Evolutionary conservation across 805 yeast genomes (phyloP), one percentile per base, ranked within the genome.

Genomic region (Yamadazyma scolyti): DNA sequence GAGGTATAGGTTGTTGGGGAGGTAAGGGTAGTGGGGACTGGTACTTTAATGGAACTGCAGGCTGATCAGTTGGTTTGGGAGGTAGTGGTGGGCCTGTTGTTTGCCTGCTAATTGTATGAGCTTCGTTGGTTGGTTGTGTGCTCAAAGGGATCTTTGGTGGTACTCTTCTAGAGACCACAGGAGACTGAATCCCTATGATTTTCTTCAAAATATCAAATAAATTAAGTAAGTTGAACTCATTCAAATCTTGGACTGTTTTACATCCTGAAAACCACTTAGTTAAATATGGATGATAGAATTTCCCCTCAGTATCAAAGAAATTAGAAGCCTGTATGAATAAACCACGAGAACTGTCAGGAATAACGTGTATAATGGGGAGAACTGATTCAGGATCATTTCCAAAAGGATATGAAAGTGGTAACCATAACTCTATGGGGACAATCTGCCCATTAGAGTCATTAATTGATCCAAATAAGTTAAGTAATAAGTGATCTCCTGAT

Each of bases 331-430:
- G 64, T 11, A 81, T 51, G 25, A 30, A 42, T 20, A 65, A 50
- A 57, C 65, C 64, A 9, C 49, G 51, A 15, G 56, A 48, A 20
- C 59, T 61, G n/a, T 77, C 68, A 2, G 81, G 77, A 13, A 71
- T 65, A 8, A 88, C 73, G 47, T 66, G 82, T 1, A 77, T 70
- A n/a, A 76, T 44, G 0, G 97, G 97, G 1, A 80, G 68, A 3
- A 58, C 63, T 10, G 4, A 3, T 8, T 25, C 14, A 6, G 21
- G 22, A 4, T 27, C 20, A 17, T 36, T 33, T 3, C 44, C 41
- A n/a, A 47, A 43, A 0, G 96, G 96, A 43, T 83, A 88, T 15
- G 66, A 62, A 16, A 69, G 67, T 0, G 95, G 95, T 4, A 89
- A 47, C 95, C 95, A 87, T 4, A 88, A 53, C 32, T 77, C 77